Evolutionary conservation across 805 yeast species (phyloP), one percentile per base, ranked within the genome.

Genomic region (Candida khao-thaluensis): DNA sequence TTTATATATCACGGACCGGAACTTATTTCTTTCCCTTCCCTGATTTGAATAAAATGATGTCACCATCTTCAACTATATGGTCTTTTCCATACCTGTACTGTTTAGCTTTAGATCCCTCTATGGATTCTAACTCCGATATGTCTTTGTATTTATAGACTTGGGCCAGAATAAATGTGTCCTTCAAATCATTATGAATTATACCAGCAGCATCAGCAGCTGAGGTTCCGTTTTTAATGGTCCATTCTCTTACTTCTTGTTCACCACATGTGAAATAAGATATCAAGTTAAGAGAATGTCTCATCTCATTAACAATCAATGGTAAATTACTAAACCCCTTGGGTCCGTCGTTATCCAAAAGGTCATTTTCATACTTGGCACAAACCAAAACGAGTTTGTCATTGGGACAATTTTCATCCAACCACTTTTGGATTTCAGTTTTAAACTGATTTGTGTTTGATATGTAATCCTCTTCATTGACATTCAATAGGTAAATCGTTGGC

Each of bases 181-280:
- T 81, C 40, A 88, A 64, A 58, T 88, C 96, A 6, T 87, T 83
- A 58, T 89, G 96, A 43, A 89, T 89, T 23, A 83, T 82, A 16
- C 90, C 95, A 1, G 96, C 96, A 2, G 95, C 96, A 46, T 85
- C 85, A 26, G 91, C 90, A 2, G 95, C 95, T 25, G 78, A 75
- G 12, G 84, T 75, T 21, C 88, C 86, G 37, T 71, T 70, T 56
- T 90, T 74, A 39, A 89, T 72, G 12, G 89, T 84, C 97, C 97
- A 89, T 59, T 89, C 95, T 54, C 91, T 71, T 7, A 85, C 90
- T 62, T 89, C 96, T 37, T 73, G 70, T 17, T 81, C 81, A 20
- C 96, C 96, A 56, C 95, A 85, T 0, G 97, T 89, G 65, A 83
- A 89, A 60, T 77, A 89, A 28, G 95, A 84, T 16, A 87, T 85